Evolutionary conservation across 169 alveolate species (phyloP).

Genomic region (Plasmodium falciparum): DNA sequence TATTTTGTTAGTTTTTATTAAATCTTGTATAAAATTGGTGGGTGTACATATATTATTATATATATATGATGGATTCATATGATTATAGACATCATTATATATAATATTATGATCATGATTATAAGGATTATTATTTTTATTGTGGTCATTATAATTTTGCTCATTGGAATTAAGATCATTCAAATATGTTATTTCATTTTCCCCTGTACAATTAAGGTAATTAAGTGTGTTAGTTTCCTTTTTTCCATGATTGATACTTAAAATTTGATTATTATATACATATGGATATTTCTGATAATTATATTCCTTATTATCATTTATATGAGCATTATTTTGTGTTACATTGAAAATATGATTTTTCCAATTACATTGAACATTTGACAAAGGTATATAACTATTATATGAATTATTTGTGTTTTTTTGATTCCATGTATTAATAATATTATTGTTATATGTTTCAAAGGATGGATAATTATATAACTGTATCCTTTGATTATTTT

Average conservation of each 20-base stretch:
- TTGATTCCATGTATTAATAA: slow-evolving; percentile 5
- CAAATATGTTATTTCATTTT: slow-evolving; percentile 23
- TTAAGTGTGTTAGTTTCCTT: slow-evolving; percentile 5
- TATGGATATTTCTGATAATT: slow-evolving; percentile 24
- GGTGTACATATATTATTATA: background rate
- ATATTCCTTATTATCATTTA: slow-evolving; percentile 10
- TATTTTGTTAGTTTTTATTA: background rate
- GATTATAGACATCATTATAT: too few relatives aligned
- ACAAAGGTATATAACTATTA: background rate
- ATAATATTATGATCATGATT: background rate
- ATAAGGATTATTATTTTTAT: slow-evolving; percentile 8
- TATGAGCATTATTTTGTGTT: slow-evolving; percentile 2
- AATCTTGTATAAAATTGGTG: background rate
- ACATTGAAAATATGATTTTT: slow-evolving; percentile 10
- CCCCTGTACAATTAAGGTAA: slow-evolving; percentile 11
- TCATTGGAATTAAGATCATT: slow-evolving; percentile 3
- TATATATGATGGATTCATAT: too few relatives aligned
- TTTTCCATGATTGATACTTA: slow-evolving; percentile 4
- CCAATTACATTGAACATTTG: background rate
- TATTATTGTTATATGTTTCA: slow-evolving; percentile 3
- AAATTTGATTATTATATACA: background rate
- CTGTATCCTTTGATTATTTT: background rate
- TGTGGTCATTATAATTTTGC: slow-evolving; percentile 1
- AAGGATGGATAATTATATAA: background rate
- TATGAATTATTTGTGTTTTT: slow-evolving; percentile 3